These are phyloP conservation scores for Rubia tinctorum DNA, from an alignment of 305 asterid genomes.

Conservation along the genomic window DNA sequence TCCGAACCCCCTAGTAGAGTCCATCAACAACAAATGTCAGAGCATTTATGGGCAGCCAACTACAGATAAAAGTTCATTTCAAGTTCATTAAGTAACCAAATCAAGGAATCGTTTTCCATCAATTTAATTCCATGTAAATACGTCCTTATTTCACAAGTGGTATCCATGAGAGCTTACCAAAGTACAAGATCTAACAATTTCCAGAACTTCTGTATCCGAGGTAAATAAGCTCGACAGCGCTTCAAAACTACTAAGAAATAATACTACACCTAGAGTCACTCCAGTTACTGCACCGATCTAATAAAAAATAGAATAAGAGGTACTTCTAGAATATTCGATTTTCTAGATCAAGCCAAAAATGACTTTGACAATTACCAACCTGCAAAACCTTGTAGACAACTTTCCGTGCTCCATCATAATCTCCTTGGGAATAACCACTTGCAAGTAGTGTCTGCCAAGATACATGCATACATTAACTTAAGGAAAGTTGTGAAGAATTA, in stretches of 20 bases:
- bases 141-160: neutral
- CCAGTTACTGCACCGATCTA: conserved; percentile 77
- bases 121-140: neutral
- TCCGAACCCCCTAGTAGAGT: conserved; percentile 96
- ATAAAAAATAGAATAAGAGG: conserved; percentile 5
- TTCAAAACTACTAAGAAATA: conserved; percentile 67
- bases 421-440: conserved; percentile 75
- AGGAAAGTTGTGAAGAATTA: conserved; percentile 2
- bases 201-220: conserved; percentile 67
- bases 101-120: neutral
- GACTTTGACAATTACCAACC: conserved; percentile 61
- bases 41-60: conserved; percentile 97
- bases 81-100: neutral
- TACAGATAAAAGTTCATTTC: conserved; percentile 17
- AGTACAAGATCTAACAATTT: conserved; percentile 73
- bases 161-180: conserved; percentile 47
- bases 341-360: conserved; percentile 10
- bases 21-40: conserved; percentile 95
- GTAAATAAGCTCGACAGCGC: conserved; percentile 70
- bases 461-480: conserved; percentile 14
- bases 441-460: conserved; percentile 79
- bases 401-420: conserved; percentile 65
- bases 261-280: conserved; percentile 50
- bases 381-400: conserved; percentile 74
- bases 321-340: conserved; percentile 2